A percentile compares a stretch with the other conserved stretches of the same genome.
These are phyloP conservation scores for Colletotrichum spaethianum DNA, from an alignment of 2,329 filamentous ascomycete genomes.

Conservation along the genomic window DNA sequence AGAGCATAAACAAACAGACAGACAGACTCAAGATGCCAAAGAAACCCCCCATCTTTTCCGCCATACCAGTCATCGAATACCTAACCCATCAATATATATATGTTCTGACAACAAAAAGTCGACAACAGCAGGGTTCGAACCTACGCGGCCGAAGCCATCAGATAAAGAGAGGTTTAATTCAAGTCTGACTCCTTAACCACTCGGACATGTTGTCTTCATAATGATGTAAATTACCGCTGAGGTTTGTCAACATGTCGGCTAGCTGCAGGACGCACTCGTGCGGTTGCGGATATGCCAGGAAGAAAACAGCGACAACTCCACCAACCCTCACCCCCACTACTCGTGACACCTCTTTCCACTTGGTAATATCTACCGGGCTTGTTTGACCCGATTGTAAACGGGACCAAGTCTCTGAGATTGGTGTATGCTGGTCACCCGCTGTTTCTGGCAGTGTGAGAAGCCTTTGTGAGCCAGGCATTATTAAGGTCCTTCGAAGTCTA, in stretches of 20 bases:
- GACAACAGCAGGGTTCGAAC: conserved; percentile 40
- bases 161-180: conserved; percentile 1
- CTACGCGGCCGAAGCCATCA: conserved; percentile 36
- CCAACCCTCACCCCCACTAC: not conserved
- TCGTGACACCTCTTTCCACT: not conserved
- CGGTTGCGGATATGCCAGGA: not conserved
- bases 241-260: not conserved
- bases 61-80: not conserved
- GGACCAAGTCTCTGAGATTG: not conserved
- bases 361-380: not conserved
- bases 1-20: not conserved
- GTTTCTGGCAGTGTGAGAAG: not conserved
- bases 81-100: not conserved
- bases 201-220: conserved; percentile 21
- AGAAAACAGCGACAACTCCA: not conserved
- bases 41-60: not conserved
- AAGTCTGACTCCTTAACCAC: conserved; percentile 37
- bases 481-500: not conserved
- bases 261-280: not conserved
- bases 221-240: fast-evolving
- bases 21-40: not conserved
- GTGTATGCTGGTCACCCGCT: not conserved
- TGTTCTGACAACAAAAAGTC: not conserved
- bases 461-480: not conserved
- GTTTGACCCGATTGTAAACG: not conserved